Evolutionary conservation across 164 flowering plant genomes (phyloP).

Genomic region (Aristolochia contorta): DNA sequence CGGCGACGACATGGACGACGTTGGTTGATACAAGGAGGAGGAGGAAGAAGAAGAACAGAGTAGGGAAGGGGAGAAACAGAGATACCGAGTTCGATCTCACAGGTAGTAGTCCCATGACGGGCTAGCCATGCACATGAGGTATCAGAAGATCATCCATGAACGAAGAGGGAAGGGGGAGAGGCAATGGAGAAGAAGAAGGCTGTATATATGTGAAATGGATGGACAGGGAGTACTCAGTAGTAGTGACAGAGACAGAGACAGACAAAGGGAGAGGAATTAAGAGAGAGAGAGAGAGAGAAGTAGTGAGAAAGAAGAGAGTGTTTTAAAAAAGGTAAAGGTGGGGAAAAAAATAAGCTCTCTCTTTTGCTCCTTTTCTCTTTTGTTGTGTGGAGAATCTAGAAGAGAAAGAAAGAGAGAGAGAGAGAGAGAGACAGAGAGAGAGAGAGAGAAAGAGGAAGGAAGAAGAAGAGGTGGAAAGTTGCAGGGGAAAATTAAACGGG

Average conservation of each 20-base stretch:
- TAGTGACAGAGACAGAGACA: background rate
- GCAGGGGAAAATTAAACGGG: too few species aligned
- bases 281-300: too few species aligned
- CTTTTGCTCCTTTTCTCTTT: background rate
- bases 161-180: background rate
- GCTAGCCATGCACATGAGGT: conserved; percentile 56
- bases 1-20: background rate
- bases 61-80: background rate
- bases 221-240: background rate
- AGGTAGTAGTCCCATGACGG: background rate
- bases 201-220: background rate
- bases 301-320: too few species aligned
- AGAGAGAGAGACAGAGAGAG: too few species aligned
- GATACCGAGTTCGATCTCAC: background rate
- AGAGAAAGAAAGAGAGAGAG: background rate
- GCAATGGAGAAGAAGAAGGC: background rate
- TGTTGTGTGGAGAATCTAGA: background rate
- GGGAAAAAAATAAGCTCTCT: background rate
- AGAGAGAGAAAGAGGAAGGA: background rate
- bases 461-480: background rate
- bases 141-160: too few species aligned
- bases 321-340: background rate
- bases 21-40: background rate
- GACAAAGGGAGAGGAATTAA: conserved; percentile 1
- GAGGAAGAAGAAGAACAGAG: conserved; percentile 6